Base-by-base conservation (phyloP, 768 basidiomycete genomes). In the Termitomyces sp. region DNA sequence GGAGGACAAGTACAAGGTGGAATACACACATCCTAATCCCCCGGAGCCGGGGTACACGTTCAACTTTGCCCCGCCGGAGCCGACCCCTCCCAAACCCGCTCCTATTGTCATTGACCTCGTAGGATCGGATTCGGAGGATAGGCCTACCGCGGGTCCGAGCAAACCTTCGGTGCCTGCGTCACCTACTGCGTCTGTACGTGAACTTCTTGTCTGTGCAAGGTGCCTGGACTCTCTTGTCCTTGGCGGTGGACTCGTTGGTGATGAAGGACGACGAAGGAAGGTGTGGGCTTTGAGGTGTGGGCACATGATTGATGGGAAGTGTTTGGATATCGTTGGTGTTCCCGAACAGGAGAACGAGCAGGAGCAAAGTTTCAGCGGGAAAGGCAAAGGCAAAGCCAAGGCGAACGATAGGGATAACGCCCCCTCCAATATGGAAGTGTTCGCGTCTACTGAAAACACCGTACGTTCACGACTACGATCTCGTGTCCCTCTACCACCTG, bases 231-330 rank as follows among this genome's bases (percentile, higher is more conserved):
- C 88, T 0, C 79, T 92, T 5, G 71, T 88, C 11, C 75, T 88
- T 33, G 78, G 81, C 51, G 76, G 77, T 1, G 81, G 79, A 13
- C 75, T 84, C n/a, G 73, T 76, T 16, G 73, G 74, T 6, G 74
- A 78, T 49, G 85, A 84, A 39, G 76, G 74, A 44, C 74, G 74
- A 44, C 73, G 72, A 40, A 75, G 79, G 57, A 80, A 82, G 46
- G 73, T 92, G 8, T 92, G 90, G 91, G 85, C 81, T 1, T 73
- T 93, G 62, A 77, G 88, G 44, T 93, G 91, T 56, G 91, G 91
- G 0, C 91, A 93, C 68, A 71, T 93, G 66, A 78, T 92, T 0
- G 91, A 92, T 64, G 91, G 89, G 53, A 90, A 88, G 70, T 93
- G 91, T 65, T 72, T 88, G 2, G 80, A 80, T 62, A 76, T 80